Evolutionary conservation across 495 filamentous ascomycete genomes (phyloP).

Genomic region (Amniculicola lignicola): DNA sequence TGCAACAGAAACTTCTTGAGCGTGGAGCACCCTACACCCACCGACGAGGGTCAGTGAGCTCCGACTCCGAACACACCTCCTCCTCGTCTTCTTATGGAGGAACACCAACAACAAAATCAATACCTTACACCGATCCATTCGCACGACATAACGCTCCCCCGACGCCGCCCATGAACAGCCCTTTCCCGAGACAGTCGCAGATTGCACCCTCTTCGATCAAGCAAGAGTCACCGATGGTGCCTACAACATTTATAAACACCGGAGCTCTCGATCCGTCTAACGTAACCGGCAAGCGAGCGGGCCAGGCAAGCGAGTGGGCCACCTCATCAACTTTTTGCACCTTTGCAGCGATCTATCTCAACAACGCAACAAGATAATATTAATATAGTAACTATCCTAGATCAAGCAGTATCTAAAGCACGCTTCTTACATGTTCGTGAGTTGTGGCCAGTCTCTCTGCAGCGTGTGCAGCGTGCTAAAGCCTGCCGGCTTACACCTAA

Average conservation of each 20-base stretch:
- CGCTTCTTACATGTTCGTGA: too few relatives aligned
- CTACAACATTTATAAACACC: conserved; percentile 26
- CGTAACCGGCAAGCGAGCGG: too few relatives aligned
- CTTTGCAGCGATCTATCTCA: too few relatives aligned
- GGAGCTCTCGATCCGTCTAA: conserved; percentile 26
- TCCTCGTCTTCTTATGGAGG: conserved; percentile 25
- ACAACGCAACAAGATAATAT: too few relatives aligned
- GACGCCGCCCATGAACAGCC: conserved; percentile 36
- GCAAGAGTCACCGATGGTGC: conserved; percentile 17
- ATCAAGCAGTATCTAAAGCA: too few relatives aligned
- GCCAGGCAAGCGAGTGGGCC: too few relatives aligned
- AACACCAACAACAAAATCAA: conserved; percentile 23
- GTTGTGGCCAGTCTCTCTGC: too few relatives aligned
- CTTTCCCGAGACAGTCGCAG: conserved; percentile 34
- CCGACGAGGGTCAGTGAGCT: conserved; percentile 54
- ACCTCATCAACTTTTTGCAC: too few relatives aligned
- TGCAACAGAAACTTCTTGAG: conserved; percentile 56
- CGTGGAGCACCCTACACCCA: conserved; percentile 50
- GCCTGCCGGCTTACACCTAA: too few relatives aligned
- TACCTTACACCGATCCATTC: conserved; percentile 30
- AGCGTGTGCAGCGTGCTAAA: too few relatives aligned
- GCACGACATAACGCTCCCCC: conserved; percentile 29
- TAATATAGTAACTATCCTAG: too few relatives aligned
- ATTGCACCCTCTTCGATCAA: conserved; percentile 19
- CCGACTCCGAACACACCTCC: conserved; percentile 53